Percentiles rank a stretch among this genome's conserved stretches.
Conservation (phyloP, 306 rosid genomes). For the Malus fusca region DNA sequence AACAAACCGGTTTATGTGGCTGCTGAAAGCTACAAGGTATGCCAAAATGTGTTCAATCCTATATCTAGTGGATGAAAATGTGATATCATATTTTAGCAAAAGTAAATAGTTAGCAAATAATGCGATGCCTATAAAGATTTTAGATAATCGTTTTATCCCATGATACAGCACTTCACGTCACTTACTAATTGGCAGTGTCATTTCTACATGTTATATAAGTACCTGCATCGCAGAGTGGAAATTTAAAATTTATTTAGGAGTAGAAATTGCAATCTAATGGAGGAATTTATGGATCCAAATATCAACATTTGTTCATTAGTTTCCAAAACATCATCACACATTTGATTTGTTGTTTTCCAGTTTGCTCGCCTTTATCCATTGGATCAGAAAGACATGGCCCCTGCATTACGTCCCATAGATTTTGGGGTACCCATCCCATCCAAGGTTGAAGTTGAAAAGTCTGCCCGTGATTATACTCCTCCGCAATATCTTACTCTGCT, state of each 20-base stretch:
- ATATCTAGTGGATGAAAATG: background rate
- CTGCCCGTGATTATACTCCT: constrained; percentile 96
- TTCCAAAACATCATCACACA: background rate
- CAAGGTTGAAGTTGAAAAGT: constrained; percentile 90
- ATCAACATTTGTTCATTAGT: background rate
- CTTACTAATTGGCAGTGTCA: background rate
- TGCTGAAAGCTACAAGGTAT: constrained; percentile 97
- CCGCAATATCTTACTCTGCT: constrained; percentile 85
- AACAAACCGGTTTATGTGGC: constrained; percentile 87
- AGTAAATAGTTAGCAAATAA: background rate
- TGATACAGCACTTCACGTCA: background rate
- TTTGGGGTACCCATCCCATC: constrained; percentile 91
- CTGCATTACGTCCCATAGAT: constrained; percentile 77
- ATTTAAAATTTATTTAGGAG: background rate
- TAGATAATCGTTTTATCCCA: background rate
- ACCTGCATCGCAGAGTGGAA: background rate
- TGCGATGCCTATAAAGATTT: background rate
- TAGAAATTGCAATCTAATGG: background rate
- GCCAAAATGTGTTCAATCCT: constrained; percentile 1
- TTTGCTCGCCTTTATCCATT: constrained; percentile 93
- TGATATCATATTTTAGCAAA: background rate
- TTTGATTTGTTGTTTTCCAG: constrained; percentile 36
- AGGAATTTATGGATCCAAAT: background rate
- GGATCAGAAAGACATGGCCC: constrained; percentile 92
- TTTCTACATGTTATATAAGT: background rate